Base-by-base conservation (phyloP, 2,329 filamentous ascomycete species). In the Cryphonectria parasitica region DNA sequence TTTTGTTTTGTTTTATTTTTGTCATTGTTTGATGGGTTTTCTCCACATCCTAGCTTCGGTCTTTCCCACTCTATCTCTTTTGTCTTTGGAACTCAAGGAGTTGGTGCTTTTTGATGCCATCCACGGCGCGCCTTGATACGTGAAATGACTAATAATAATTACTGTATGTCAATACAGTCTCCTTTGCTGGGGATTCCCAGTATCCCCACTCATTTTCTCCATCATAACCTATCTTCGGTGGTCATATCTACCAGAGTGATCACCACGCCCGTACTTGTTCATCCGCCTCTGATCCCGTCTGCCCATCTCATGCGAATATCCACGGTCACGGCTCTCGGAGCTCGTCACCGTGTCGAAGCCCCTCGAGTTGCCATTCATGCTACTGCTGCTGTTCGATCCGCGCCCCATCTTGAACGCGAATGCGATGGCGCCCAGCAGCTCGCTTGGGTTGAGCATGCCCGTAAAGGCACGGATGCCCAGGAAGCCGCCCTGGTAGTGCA, bases 401-500 rank as follows among this genome's bases (percentile, higher is more conserved):
- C 62, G 52, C 8, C 52, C 49, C 68, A 70, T 64, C 31, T 66
- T 66, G 52, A 71, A 66, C 15, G 65, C 69, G n/a, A 72, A 68
- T 3, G 52, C 52, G 41, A 65, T 49, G 10, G 64, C 67, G 11
- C 31, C 65, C 11, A 66, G 65, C 0, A 66, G 72, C 70, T 76
- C 72, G 25, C 69, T 69, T 17, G 68, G 73, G 66, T 71, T 68
- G 22, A 71, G 13, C 70, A 73, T 64, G 52, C 63, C 66, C 25
- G 67, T 25, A 17, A 73, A 71, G 15, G 75, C 75, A 49, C 70
- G 69, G 39, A 71, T 54, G 0, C 75, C 76, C 11, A 73, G 69
- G 2, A 69, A 45, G 22, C 76, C 76, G 52, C 75, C 74, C 31
- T 76, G 73, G 56, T 76, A 77, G 10, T 71, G 72, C 49, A 70